phyloP scores from a whole-genome alignment of 2,329 filamentous ascomycete genomes.

The Diaporthe eres region DNA sequence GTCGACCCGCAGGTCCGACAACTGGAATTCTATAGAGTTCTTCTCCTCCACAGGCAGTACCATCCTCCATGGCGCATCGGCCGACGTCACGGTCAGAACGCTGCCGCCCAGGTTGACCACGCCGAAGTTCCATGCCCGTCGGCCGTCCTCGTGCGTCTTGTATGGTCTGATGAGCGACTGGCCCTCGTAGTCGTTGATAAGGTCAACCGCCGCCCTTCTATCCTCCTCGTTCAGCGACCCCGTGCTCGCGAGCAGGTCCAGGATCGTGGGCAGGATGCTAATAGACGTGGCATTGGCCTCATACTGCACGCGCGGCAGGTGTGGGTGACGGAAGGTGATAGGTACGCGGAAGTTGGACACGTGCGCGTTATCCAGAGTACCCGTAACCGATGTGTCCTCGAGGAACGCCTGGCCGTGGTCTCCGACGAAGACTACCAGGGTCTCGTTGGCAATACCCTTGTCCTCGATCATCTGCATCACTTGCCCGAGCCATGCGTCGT shows the following conservation, averaged over 20 bases:
- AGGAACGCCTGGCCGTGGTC: constrained; percentile 59
- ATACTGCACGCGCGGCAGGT: constrained; percentile 57
- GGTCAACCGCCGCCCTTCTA: constrained; percentile 52
- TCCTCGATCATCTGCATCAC: constrained; percentile 58
- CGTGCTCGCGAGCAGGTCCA: constrained; percentile 59
- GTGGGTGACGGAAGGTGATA: constrained; percentile 59
- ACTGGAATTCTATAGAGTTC: constrained; percentile 40
- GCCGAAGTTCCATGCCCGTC: constrained; percentile 65
- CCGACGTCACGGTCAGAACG: constrained; percentile 44
- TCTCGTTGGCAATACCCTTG: constrained; percentile 58
- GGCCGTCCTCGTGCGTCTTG: constrained; percentile 50
- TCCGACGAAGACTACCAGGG: constrained; percentile 61
- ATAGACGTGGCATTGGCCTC: constrained; percentile 56
- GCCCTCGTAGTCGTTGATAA: constrained; percentile 61
- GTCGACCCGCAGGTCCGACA: constrained; percentile 41
- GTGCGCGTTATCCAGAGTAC: constrained; percentile 59
- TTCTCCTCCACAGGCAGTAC: constrained; percentile 44
- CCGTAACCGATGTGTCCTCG: constrained; percentile 54
- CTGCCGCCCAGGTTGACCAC: constrained; percentile 58
- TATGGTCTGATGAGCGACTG: constrained; percentile 61
- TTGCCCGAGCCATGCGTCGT: constrained; percentile 56
- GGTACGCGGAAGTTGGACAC: constrained; percentile 60
- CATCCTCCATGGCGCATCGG: constrained; percentile 41
- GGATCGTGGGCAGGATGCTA: constrained; percentile 60
- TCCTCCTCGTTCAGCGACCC: constrained; percentile 54